phyloP scores from a whole-genome alignment of 2,329 filamentous ascomycete species.

The Blastomyces gilchristii region DNA sequence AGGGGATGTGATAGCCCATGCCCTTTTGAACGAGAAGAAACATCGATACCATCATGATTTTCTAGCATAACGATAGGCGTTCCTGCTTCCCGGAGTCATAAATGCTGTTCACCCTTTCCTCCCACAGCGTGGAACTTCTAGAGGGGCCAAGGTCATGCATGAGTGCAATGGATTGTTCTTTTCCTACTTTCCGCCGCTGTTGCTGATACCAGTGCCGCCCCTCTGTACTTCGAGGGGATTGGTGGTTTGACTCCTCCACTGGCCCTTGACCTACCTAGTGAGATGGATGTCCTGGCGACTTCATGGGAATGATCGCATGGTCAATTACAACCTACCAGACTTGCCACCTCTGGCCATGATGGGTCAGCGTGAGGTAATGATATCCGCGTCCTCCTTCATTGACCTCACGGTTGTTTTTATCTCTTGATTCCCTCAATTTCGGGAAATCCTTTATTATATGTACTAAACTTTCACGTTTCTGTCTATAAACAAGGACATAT shows the following conservation, averaged over 20 bases:
- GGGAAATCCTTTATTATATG: no score
- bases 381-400: neutral
- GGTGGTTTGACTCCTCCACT: neutral
- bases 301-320: neutral
- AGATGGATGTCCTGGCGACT: neutral
- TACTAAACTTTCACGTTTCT: no score
- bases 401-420: neutral
- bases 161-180: neutral
- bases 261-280: neutral
- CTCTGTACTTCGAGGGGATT: neutral
- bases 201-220: neutral
- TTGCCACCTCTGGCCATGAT: neutral
- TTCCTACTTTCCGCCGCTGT: neutral
- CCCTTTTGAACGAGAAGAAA: neutral
- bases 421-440: no score
- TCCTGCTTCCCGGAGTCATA: neutral
- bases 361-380: neutral
- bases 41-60: neutral
- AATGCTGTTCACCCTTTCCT: neutral
- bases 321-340: neutral
- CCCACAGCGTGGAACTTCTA: neutral
- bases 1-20: neutral
- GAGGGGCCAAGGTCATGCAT: no score
- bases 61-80: neutral
- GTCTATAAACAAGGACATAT: no score